Evolutionary conservation across 192 early-diverging fungal genomes (phyloP), one percentile per base, ranked within the genome.

Genomic region (Coemansia sp.): DNA sequence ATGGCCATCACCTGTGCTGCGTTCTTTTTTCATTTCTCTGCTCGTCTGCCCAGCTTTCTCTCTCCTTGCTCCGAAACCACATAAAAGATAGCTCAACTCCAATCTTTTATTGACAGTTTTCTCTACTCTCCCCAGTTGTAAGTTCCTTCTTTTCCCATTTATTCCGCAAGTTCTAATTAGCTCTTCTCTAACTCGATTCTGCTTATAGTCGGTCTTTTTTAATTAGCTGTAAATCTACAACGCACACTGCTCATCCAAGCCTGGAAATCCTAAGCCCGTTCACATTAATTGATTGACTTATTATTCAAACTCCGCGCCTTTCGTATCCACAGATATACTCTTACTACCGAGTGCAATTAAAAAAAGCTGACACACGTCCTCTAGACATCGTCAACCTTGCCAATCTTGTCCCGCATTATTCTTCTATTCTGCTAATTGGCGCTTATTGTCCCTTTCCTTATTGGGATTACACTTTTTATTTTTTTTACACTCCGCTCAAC

Each of bases 401-500:
- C 54, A 56, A 32, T 34, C 32, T 36, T 7, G 22, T 29, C 19
- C 19, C 11, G 29, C 29, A 32, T 54, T 32, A 54, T 54, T 34
- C 15, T 34, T 56, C n/a, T 56, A 56, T 36, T 56, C 54, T 56
- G 11, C n/a, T 56, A n/a, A 56, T 56, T 56, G 54, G 2, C 54
- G 7, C 10, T 17, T 14, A 56, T 56, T 56, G 54, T 54, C 6
- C 14, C 9, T 56, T 29, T 56, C 34, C 34, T 56, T 56, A 35
- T 56, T 56, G 34, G 54, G 54, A 56, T 56, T 56, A 32, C 54
- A 10, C 33, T 56, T 35, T 23, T 23, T 50, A 19, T 50, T 46
- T 43, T 9, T 56, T 56, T 56, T 56, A 56, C 54, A 56, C 54
- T 56, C 54, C 54, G 54, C 54, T 56, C 54, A 0, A 56, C 54